A percentile compares a stretch with the other conserved stretches of the same genome.
phyloP scores from a whole-genome alignment of 345 rosid species.

The Populus ilicifolia region DNA sequence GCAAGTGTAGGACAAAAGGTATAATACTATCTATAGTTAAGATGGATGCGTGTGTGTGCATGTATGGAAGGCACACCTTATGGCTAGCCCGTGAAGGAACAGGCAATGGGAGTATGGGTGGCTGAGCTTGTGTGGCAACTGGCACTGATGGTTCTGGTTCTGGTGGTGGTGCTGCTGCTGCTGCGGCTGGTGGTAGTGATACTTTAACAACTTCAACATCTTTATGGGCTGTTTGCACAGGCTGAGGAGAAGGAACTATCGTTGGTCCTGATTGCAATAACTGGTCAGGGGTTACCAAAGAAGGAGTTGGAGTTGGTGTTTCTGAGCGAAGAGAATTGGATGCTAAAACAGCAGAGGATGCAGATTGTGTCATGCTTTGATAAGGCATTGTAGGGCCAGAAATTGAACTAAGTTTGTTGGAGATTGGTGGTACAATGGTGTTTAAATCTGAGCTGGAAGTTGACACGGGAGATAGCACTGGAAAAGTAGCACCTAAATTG shows the following conservation, averaged over 20 bases:
- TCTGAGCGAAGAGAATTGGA: slow-evolving; percentile 45
- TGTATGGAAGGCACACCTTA: slow-evolving; percentile 33
- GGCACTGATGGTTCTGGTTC: slow-evolving; percentile 46
- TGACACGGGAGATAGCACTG: slow-evolving; percentile 46
- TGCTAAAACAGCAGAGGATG: slow-evolving; percentile 37
- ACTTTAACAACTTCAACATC: slow-evolving; percentile 70
- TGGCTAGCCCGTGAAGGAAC: slow-evolving; percentile 48
- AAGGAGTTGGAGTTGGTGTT: slow-evolving; percentile 46
- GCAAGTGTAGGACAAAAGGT: neutral
- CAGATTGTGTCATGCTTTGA: slow-evolving; percentile 40
- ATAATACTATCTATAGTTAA: neutral
- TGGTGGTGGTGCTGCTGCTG: slow-evolving; percentile 42
- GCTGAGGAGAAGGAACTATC: slow-evolving; percentile 36
- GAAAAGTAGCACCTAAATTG: slow-evolving; percentile 39
- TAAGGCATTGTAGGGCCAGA: slow-evolving; percentile 44
- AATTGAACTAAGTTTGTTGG: slow-evolving; percentile 43
- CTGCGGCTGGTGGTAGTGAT: slow-evolving; percentile 41
- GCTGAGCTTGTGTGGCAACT: slow-evolving; percentile 52
- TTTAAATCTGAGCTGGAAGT: slow-evolving; percentile 45
- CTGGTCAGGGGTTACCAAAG: slow-evolving; percentile 74
- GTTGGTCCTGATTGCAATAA: slow-evolving; percentile 55
- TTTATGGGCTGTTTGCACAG: slow-evolving; percentile 48
- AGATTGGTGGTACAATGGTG: slow-evolving; percentile 35
- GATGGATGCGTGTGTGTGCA: neutral
- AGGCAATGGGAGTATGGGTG: slow-evolving; percentile 83